Percentiles rank a stretch among this genome's conserved stretches.
Conservation (phyloP, 805 yeast species). For the Saturnispora besseyi region DNA sequence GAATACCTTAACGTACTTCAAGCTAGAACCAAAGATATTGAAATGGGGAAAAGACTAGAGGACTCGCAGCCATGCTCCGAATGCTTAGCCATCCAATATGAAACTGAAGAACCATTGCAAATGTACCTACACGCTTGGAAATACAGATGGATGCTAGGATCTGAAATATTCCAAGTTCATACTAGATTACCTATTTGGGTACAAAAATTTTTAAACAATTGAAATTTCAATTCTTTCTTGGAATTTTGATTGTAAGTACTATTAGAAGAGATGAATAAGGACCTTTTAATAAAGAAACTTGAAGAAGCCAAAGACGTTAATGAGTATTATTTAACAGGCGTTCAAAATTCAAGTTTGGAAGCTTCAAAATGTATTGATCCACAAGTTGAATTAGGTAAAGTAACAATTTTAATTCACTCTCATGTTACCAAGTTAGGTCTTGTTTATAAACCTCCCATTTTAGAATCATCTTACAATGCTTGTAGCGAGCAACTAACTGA, state of each 20-base stretch:
- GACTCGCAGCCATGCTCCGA: slow-evolving; percentile 21
- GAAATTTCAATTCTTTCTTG: not conserved
- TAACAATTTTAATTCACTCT: slow-evolving; percentile 54
- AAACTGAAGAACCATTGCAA: slow-evolving; percentile 21
- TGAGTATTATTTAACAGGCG: not conserved
- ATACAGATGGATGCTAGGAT: slow-evolving; percentile 18
- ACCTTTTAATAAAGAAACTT: not conserved
- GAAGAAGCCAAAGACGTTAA: not conserved
- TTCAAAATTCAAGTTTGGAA: slow-evolving; percentile 8
- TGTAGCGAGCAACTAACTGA: slow-evolving; percentile 42
- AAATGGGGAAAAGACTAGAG: slow-evolving; percentile 14
- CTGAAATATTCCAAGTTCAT: not conserved
- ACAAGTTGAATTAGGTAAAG: slow-evolving; percentile 48
- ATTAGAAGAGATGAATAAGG: not conserved
- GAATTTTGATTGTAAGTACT: not conserved
- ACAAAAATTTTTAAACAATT: slow-evolving; percentile 2
- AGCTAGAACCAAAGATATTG: slow-evolving; percentile 10
- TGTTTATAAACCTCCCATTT: slow-evolving; percentile 53
- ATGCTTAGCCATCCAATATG: slow-evolving; percentile 26
- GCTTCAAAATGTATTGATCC: slow-evolving; percentile 34
- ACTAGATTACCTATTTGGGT: slow-evolving; percentile 4
- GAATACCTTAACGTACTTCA: slow-evolving; percentile 10
- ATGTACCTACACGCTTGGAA: slow-evolving; percentile 40
- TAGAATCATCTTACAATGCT: slow-evolving; percentile 31
- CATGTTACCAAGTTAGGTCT: slow-evolving; percentile 72